Evolutionary conservation across 495 filamentous ascomycete genomes (phyloP), one percentile per base, ranked within the genome.

Genomic region (Penicillium riverlandense): DNA sequence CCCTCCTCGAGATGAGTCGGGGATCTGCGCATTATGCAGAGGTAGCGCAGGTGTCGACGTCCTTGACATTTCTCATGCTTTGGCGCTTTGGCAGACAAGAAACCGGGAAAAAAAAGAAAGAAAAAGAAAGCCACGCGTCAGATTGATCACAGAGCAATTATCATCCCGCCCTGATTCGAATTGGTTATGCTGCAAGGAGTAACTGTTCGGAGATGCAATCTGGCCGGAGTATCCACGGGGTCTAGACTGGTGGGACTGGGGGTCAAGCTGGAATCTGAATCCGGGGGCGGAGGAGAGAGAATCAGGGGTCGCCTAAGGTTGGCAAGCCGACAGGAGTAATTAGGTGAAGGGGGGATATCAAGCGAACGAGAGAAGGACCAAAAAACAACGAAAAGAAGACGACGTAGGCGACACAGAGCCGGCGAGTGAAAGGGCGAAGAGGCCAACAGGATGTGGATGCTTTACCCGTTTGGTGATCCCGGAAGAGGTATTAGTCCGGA

Each of bases 31-130:
- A 69, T 77, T 71, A 65, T 78, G 65, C 60, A 77, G 63, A 53
- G 75, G 72, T 35, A 81, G 65, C 49, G 74, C 63, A 55, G 77
- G 76, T 51, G 77, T 75, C 46, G 68, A 59, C 48, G 79, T 75
- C 66, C 71, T 77, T 69, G 75, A 81, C 77, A 80, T 81, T 54
- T 77, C 64, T 72, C 75, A 78, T 71, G 59, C 65, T 62, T 58
- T 61, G 46, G 38, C 45, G 59, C 65, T 62, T 58, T 61, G 46
- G 38, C 45, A 36, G 31, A 43, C 30, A 29, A 35, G 29, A 32
- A 27, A 11, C 29, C 30, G 13, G 32, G 12, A 53, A 56, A 34
- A 48, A 45, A 22, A 12, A 50, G 27, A 27, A 49, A 41, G 35
- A 45, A 1, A 49, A 45, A 47, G 31, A 13, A 35, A 36, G 42